Evolutionary conservation across 2,329 filamentous ascomycete species (phyloP), one percentile per base, ranked within the genome.

Genomic region (Fusarium coicis): DNA sequence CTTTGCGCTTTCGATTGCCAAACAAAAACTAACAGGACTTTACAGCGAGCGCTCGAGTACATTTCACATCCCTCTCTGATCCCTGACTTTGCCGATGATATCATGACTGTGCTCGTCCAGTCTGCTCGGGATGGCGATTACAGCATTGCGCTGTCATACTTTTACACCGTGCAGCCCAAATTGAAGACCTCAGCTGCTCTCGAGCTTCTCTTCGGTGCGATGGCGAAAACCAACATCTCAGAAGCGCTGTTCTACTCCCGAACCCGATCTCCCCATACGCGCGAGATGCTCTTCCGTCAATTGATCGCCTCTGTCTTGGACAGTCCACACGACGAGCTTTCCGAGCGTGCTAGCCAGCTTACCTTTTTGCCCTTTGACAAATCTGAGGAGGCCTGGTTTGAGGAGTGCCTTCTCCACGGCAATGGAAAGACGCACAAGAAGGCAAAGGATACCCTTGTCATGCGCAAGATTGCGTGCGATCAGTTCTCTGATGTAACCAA

Each of bases 31-130:
- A 21, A 74, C 42, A 28, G 50, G 49, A 16, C 54, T 10, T 16
- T 54, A 32, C 55, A 93, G 88, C 83, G 85, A 72, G 93, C 94
- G 6, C 86, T 97, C 34, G 91, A 94, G 75, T 91, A 92, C 79
- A 88, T 97, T 19, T 91, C 93, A 8, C 92, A 96, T 76, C 94
- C 94, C 1, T 93, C 92, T 4, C 87, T 97, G 9, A 90, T 92
- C 26, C 91, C 93, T 40, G 94, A 94, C 60, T 97, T 96, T 77
- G 89, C 93, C 63, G 93, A 96, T 82, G 93, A 97, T 69, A 95
- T 97, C 58, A 87, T 96, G 74, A 87, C 88, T 32, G 87, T 88
- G 9, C 88, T 96, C 9, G 89, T 93, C 57, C 87, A 88, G 42
- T 87, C 90, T 72, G 86, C 90, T 28, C 83, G 88, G 42, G 83